Percentiles rank a stretch among this genome's conserved stretches.
Conservation (phyloP, 2,329 filamentous ascomycete species). For the Ceratocystis colombiana region DNA sequence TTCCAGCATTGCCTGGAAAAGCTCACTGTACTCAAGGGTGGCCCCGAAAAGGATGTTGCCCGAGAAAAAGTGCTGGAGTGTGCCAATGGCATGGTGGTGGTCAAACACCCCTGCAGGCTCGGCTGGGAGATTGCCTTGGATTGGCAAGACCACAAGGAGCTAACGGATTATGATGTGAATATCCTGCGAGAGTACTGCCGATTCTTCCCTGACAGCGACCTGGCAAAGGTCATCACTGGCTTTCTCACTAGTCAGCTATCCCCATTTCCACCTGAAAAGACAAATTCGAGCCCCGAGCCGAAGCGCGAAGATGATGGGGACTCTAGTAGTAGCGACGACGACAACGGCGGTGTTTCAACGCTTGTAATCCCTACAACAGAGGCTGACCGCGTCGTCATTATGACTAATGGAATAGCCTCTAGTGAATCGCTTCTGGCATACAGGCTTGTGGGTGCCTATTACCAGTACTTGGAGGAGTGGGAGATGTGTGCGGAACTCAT, state of each 20-base stretch:
- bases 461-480: slow-evolving; percentile 74
- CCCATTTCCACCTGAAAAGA: slow-evolving; percentile 52
- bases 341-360: slow-evolving; percentile 46
- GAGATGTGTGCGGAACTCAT: slow-evolving; percentile 70
- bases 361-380: slow-evolving; percentile 52
- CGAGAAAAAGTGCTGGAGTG: slow-evolving; percentile 63
- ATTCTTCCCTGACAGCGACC: slow-evolving; percentile 74
- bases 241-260: slow-evolving; percentile 77
- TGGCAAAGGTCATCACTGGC: slow-evolving; percentile 70
- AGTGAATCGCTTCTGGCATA: slow-evolving; percentile 70
- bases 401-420: slow-evolving; percentile 61
- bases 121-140: slow-evolving; percentile 89
- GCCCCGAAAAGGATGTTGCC: slow-evolving; percentile 57
- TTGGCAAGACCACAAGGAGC: slow-evolving; percentile 69
- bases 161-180: slow-evolving; percentile 66
- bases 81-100: slow-evolving; percentile 88
- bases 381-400: slow-evolving; percentile 70
- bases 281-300: slow-evolving; percentile 22
- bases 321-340: slow-evolving; percentile 43
- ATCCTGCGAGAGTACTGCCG: slow-evolving; percentile 70
- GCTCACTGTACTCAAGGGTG: slow-evolving; percentile 56
- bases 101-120: slow-evolving; percentile 78
- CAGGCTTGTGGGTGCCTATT: slow-evolving; percentile 72
- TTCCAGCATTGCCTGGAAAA: slow-evolving; percentile 70
- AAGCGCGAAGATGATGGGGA: slow-evolving; percentile 39